phyloP scores from a whole-genome alignment of 1,284 basidiomycete genomes.

The Coniferiporia weirii region DNA sequence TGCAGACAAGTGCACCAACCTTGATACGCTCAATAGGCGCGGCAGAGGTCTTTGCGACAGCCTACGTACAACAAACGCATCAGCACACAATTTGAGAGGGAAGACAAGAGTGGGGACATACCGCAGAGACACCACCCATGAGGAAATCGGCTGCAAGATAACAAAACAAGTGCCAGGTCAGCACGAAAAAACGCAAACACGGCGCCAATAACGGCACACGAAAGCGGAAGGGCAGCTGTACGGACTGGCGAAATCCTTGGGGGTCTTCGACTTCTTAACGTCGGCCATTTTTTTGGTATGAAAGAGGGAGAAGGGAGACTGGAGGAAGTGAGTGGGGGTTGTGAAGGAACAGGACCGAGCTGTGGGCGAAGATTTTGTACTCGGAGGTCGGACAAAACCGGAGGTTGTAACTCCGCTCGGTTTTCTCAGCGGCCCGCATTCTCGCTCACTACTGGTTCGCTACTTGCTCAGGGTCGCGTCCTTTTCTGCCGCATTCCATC shows the following conservation, averaged over 20 bases:
- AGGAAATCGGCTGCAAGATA: slow-evolving; percentile 69
- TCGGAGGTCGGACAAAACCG: slow-evolving; percentile 33
- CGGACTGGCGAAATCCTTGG: slow-evolving; percentile 74
- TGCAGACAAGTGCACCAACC: slow-evolving; percentile 20
- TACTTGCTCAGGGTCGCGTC: background rate
- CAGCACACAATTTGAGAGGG: too few species aligned
- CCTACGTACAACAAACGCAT: slow-evolving; percentile 40
- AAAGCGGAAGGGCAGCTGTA: slow-evolving; percentile 24
- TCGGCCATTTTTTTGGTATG: slow-evolving; percentile 66
- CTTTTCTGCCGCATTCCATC: background rate
- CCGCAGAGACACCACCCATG: slow-evolving; percentile 90
- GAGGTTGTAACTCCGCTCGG: slow-evolving; percentile 35
- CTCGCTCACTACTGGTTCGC: background rate
- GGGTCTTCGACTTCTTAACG: slow-evolving; percentile 68
- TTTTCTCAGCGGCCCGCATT: slow-evolving; percentile 7
- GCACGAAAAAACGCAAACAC: slow-evolving; percentile 24
- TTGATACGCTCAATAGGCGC: slow-evolving; percentile 99
- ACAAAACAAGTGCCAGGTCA: slow-evolving; percentile 31
- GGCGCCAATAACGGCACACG: slow-evolving; percentile 18
- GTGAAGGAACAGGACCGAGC: slow-evolving; percentile 31
- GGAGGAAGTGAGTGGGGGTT: slow-evolving; percentile 44
- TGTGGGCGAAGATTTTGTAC: slow-evolving; percentile 29
- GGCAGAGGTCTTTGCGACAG: slow-evolving; percentile 95
- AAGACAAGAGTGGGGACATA: slow-evolving; percentile 35
- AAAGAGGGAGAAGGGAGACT: slow-evolving; percentile 29